Percentiles rank a stretch among this genome's conserved stretches.
Evolutionary conservation across 441 rosid genomes (phyloP).

Genomic region (Gossypium gossypioides): DNA sequence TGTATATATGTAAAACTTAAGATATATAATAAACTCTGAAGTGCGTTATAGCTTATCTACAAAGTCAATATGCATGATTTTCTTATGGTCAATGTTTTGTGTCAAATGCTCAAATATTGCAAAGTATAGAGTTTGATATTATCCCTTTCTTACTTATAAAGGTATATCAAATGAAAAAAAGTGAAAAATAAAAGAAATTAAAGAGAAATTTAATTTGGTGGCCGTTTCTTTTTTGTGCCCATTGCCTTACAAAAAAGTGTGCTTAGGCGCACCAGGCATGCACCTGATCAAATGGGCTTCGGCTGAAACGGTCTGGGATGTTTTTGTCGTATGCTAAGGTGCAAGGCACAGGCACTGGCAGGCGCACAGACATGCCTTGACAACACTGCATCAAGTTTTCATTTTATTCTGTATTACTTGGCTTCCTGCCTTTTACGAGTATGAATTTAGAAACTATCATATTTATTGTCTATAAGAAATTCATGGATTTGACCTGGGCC

Average conservation of each 20-base stretch:
- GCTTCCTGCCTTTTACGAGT: constrained; percentile 9
- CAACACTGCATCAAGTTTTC: background rate
- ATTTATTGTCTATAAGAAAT: background rate
- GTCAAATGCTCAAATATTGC: background rate
- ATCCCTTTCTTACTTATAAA: background rate
- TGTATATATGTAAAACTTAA: background rate
- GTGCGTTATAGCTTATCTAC: background rate
- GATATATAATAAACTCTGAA: background rate
- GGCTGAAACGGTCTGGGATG: background rate
- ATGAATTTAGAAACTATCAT: background rate
- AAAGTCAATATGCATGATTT: background rate
- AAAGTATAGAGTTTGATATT: background rate
- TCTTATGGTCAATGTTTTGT: background rate
- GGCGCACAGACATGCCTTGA: background rate
- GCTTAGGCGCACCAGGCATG: background rate
- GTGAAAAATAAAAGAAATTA: background rate
- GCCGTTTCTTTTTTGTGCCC: background rate
- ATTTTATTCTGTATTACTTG: background rate
- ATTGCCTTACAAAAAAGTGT: background rate
- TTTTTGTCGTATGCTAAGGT: background rate
- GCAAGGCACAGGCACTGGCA: background rate
- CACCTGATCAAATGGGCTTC: background rate
- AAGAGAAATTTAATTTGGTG: background rate
- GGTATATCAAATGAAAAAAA: background rate
- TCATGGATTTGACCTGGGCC: background rate